These are phyloP conservation scores for Boletus reticuloceps DNA, from an alignment of 768 basidiomycete genomes.

Conservation along the genomic window DNA sequence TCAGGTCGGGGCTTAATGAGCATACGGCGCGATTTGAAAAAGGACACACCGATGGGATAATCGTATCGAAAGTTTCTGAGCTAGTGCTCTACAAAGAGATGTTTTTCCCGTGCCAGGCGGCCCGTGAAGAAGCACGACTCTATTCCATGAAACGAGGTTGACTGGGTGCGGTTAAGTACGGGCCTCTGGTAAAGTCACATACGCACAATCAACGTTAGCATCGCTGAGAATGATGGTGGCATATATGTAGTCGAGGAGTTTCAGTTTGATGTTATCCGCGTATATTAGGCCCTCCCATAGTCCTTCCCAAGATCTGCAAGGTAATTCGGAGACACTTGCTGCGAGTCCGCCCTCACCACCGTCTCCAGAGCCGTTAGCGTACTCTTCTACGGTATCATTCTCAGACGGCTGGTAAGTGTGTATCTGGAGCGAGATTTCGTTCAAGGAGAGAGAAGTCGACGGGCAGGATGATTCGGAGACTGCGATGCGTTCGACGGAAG, in stretches of 20 bases:
- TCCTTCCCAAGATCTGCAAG: constrained; percentile 80
- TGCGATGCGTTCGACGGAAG: constrained; percentile 73
- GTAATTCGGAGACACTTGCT: constrained; percentile 87
- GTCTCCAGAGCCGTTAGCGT: constrained; percentile 58
- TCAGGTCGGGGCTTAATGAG: background rate
- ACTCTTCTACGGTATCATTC: constrained; percentile 68
- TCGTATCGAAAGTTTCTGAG: constrained; percentile 92
- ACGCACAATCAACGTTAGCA: constrained; percentile 78
- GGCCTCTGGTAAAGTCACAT: background rate
- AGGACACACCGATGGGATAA: constrained; percentile 70
- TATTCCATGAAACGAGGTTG: constrained; percentile 94
- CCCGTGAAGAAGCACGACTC: constrained; percentile 91
- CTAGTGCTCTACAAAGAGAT: constrained; percentile 88
- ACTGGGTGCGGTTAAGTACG: constrained; percentile 39
- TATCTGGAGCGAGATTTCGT: constrained; percentile 66
- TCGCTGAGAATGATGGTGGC: constrained; percentile 93
- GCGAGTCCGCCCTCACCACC: constrained; percentile 72
- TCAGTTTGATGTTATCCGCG: constrained; percentile 75
- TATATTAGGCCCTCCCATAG: constrained; percentile 94
- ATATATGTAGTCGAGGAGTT: constrained; percentile 90
- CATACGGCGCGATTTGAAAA: background rate
- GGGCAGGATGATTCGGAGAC: constrained; percentile 70
- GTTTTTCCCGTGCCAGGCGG: constrained; percentile 99
- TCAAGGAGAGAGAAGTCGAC: constrained; percentile 50
- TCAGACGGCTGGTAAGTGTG: constrained; percentile 87